Base-by-base conservation (phyloP, 2,329 filamentous ascomycete species). In the Pleoardoris graminearum region DNA sequence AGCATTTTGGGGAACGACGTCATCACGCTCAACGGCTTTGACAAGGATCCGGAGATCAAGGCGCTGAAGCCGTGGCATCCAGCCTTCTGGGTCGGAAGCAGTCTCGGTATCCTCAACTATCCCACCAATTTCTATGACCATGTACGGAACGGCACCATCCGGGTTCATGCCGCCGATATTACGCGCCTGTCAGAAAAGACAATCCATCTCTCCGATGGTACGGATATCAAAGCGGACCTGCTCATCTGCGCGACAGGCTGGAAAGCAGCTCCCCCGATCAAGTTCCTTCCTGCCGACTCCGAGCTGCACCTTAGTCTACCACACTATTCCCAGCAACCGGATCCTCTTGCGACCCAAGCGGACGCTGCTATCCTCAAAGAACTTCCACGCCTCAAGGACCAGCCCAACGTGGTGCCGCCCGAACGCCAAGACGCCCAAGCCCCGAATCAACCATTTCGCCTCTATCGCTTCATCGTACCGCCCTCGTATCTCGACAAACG, bases 91-190 rank as follows among this genome's bases (percentile, higher is more conserved):
- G 80, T 81, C 11, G 83, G 80, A 0, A 79, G 77, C 1, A 77
- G 78, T 1, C 76, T 85, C 19, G 80, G 81, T 32, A 82, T 87
- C 14, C 72, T 85, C 43, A 87, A 87, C 62, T 87, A 83, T 60
- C 74, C 76, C 0, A 75, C 73, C 7, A 76, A 83, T 55, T 79
- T 87, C 60, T 82, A 85, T 62, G 78, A 82, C 11, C 71, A 84
- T 7, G 76, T 88, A 6, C 76, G 76, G 19, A 69, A 75, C 16
- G 80, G 81, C 3, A 76, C 72, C 14, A 79, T 87, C 25, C 71
- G 74, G 10, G 75, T 88, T 0, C 79, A 86, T 48, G 69, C 84
- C 7, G 77, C 78, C 21, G 81, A 86, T 50, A 77, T 88, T 10
- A 68, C 69, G 4, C 71, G 72, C 25, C 45, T 79, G 76, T 1